Percentiles rank a stretch among this genome's conserved stretches.
phyloP scores from a whole-genome alignment of 2,329 filamentous ascomycete species.

The Diaporthe amygdali region DNA sequence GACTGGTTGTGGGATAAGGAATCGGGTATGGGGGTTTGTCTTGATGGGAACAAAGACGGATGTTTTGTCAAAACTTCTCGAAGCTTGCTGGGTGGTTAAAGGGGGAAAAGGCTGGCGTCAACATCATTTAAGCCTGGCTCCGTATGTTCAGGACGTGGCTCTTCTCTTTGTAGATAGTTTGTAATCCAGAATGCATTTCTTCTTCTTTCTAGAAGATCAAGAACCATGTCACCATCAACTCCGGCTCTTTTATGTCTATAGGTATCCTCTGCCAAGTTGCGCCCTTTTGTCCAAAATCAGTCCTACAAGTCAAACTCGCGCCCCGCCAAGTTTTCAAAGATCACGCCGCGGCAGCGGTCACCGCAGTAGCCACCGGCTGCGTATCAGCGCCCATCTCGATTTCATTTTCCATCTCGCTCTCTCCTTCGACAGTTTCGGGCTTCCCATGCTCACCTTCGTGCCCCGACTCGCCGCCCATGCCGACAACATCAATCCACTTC shows the following conservation, averaged over 20 bases:
- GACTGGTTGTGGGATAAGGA: background rate
- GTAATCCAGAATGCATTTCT: background rate
- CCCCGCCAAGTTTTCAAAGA: too few relatives aligned
- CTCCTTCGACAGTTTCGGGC: conserved; percentile 29
- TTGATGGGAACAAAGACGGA: background rate
- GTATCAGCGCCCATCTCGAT: conserved; percentile 34
- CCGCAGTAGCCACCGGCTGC: background rate
- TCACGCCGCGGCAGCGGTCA: background rate
- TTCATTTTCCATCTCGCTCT: conserved; percentile 41
- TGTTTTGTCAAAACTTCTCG: too few relatives aligned
- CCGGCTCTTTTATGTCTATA: background rate
- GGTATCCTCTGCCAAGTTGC: background rate
- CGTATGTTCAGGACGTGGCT: background rate
- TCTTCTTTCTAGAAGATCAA: background rate
- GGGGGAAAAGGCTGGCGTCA: background rate
- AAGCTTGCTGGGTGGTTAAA: background rate
- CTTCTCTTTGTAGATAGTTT: background rate
- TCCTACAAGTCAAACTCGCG: background rate
- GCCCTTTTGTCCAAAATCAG: background rate
- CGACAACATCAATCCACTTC: conserved; percentile 59
- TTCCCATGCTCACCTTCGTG: conserved; percentile 27
- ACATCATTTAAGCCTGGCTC: background rate
- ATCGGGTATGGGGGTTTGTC: background rate
- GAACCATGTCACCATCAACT: background rate
- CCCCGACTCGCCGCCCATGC: conserved; percentile 44